phyloP scores from a whole-genome alignment of 2,329 filamentous ascomycete species.

The Alternaria dauci region DNA sequence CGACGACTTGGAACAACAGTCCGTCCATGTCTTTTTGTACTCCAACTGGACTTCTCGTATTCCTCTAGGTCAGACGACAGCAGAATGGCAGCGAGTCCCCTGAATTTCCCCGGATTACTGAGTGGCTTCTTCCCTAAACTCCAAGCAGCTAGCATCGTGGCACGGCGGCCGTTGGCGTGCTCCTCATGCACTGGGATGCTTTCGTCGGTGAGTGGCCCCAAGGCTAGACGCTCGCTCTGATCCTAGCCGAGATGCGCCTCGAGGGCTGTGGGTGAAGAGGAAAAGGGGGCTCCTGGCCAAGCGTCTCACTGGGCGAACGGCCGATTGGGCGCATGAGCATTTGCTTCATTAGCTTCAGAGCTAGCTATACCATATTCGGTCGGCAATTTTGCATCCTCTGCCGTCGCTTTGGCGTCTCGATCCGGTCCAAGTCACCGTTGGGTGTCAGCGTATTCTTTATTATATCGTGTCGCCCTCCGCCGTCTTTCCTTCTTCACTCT shows the following conservation, averaged over 20 bases:
- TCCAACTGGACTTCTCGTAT: neutral
- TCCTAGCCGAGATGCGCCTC: slow-evolving; percentile 14
- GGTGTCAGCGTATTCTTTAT: slow-evolving; percentile 30
- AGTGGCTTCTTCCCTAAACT: slow-evolving; percentile 30
- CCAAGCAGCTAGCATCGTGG: slow-evolving; percentile 26
- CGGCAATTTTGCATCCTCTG: slow-evolving; percentile 45
- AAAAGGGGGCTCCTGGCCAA: slow-evolving; percentile 31
- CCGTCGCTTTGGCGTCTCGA: slow-evolving; percentile 41
- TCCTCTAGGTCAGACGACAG: slow-evolving; percentile 6
- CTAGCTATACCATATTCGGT: slow-evolving; percentile 29
- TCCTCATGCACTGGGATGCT: slow-evolving; percentile 29
- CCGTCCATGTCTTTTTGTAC: slow-evolving; percentile 16
- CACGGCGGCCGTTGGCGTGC: slow-evolving; percentile 35
- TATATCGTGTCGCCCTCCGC: slow-evolving; percentile 20
- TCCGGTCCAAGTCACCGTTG: slow-evolving; percentile 3
- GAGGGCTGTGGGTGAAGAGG: slow-evolving; percentile 11
- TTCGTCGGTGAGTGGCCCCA: slow-evolving; percentile 19
- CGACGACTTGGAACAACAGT: slow-evolving; percentile 4
- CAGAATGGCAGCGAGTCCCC: slow-evolving; percentile 32
- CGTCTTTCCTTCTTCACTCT: slow-evolving; percentile 25
- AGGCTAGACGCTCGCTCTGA: slow-evolving; percentile 22
- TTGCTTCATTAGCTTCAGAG: slow-evolving; percentile 33
- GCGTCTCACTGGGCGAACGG: slow-evolving; percentile 20
- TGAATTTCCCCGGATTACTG: slow-evolving; percentile 51
- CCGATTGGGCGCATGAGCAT: slow-evolving; percentile 35